Evolutionary conservation across 2,329 filamentous ascomycete species (phyloP).

Genomic region (Achaetomium macrosporum): DNA sequence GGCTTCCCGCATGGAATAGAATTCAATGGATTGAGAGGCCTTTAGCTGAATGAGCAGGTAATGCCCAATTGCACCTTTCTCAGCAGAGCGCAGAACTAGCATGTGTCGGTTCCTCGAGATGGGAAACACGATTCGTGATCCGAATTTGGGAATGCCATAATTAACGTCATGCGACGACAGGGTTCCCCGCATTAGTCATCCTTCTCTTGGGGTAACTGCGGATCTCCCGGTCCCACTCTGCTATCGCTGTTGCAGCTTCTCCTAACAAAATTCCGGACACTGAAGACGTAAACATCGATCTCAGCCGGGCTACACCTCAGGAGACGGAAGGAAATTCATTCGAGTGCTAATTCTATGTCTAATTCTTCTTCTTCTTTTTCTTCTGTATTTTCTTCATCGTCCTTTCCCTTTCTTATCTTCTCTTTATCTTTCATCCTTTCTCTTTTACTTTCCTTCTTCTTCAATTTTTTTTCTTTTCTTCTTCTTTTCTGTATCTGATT

Average conservation of each 20-base stretch:
- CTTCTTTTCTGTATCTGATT: too few relatives aligned
- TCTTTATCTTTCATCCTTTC: too few relatives aligned
- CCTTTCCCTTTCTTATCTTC: too few relatives aligned
- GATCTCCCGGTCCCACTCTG: neutral
- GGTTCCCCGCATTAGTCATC: slow-evolving; percentile 21
- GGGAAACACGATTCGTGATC: neutral
- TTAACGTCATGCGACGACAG: slow-evolving; percentile 14
- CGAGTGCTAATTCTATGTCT: too few relatives aligned
- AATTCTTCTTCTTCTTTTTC: too few relatives aligned
- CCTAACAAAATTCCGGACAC: too few relatives aligned
- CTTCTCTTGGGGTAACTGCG: neutral
- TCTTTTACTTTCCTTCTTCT: too few relatives aligned
- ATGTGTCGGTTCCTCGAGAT: neutral
- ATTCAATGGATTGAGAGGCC: neutral
- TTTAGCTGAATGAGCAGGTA: neutral
- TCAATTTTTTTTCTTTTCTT: too few relatives aligned
- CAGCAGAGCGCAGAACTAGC: neutral
- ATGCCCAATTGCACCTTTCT: neutral
- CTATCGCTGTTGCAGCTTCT: neutral
- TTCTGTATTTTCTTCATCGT: too few relatives aligned
- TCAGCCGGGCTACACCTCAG: too few relatives aligned
- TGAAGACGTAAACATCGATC: too few relatives aligned
- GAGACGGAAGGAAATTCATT: too few relatives aligned
- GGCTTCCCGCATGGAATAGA: neutral
- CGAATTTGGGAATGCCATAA: neutral